A percentile compares a stretch with the other conserved stretches of the same genome.
Evolutionary conservation across 257 asterid genomes (phyloP).

Genomic region (Penstemon davidsonii): DNA sequence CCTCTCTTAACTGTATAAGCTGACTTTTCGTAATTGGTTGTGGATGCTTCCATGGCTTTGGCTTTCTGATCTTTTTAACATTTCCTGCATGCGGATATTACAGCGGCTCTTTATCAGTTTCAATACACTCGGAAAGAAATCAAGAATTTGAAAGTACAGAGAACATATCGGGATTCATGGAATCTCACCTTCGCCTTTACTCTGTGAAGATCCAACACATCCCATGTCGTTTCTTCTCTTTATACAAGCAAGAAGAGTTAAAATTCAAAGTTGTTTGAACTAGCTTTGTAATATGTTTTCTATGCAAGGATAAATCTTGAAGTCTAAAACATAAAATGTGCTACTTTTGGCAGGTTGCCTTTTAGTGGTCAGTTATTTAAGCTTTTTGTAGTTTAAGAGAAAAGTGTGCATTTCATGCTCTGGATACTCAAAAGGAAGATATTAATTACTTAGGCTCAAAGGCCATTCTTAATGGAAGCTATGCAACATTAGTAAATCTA

Average conservation of each 20-base stretch:
- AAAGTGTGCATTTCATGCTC: background rate
- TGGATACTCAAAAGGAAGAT: no score
- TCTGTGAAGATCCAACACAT: slow-evolving; percentile 52
- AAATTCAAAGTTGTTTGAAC: no score
- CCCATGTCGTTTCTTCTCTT: slow-evolving; percentile 34
- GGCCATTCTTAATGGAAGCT: no score
- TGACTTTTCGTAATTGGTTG: slow-evolving; percentile 58
- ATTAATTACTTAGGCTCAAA: no score
- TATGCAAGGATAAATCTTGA: background rate
- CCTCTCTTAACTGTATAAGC: slow-evolving; percentile 48
- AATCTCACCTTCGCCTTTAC: slow-evolving; percentile 37
- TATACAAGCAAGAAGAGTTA: background rate
- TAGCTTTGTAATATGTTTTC: background rate
- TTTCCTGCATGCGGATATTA: slow-evolving; percentile 25
- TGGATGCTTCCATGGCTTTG: slow-evolving; percentile 63
- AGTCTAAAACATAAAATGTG: slow-evolving; percentile 20
- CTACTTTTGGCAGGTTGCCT: slow-evolving; percentile 1
- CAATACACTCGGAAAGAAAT: background rate
- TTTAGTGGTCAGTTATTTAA: background rate
- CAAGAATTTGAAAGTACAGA: background rate
- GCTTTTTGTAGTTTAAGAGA: slow-evolving; percentile 7
- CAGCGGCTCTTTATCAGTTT: background rate
- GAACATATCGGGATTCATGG: background rate
- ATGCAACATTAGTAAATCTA: background rate
- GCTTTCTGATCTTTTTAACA: slow-evolving; percentile 43